A percentile compares a stretch with the other conserved stretches of the same genome.
Conservation (phyloP, 1,139 yeast genomes). For the Taphrina communis region DNA sequence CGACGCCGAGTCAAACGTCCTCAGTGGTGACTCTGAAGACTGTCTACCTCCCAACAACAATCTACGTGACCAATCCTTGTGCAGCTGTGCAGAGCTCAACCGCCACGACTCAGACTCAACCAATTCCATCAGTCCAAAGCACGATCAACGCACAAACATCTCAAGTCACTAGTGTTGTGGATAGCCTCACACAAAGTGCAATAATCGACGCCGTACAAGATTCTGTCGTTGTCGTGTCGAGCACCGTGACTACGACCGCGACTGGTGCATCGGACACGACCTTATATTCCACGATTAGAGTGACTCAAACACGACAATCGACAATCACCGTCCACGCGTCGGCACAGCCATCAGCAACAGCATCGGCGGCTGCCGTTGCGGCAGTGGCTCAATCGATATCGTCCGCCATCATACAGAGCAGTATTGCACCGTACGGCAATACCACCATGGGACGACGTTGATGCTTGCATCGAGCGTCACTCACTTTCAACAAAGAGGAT, state of each 20-base stretch:
- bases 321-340: slow-evolving; percentile 2
- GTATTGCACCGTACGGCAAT: background rate
- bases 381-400: background rate
- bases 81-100: slow-evolving; percentile 57
- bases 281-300: background rate
- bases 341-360: background rate
- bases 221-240: background rate
- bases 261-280: background rate
- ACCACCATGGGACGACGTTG: background rate
- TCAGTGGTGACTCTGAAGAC: slow-evolving; percentile 7
- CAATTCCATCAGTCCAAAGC: background rate
- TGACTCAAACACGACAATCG: slow-evolving; percentile 1
- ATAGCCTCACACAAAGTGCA: no score
- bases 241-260: background rate
- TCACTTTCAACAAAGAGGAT: no score
- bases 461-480: no score
- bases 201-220: background rate
- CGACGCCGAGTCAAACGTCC: background rate
- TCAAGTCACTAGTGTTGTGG: background rate
- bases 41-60: slow-evolving; percentile 25
- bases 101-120: background rate
- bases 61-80: slow-evolving; percentile 59
- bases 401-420: background rate
- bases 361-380: no score
- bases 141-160: background rate